phyloP scores from a whole-genome alignment of 1,139 yeast genomes.

The Geotrichum aggregatum region DNA sequence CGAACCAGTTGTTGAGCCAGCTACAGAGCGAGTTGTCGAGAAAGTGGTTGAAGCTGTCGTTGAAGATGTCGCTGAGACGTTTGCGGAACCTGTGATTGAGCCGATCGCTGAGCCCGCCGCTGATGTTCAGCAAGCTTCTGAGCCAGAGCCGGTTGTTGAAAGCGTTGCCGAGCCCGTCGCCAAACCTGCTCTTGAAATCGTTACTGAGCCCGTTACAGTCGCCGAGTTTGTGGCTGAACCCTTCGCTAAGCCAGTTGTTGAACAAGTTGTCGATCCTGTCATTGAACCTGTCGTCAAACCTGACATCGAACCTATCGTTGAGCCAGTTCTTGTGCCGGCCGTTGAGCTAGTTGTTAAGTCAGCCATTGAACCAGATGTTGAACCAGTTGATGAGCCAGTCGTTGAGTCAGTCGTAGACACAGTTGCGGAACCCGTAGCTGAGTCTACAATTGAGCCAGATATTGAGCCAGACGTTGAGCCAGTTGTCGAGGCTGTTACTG shows the following conservation, averaged over 20 bases:
- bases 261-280: not conserved
- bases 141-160: too few species aligned
- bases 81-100: too few species aligned
- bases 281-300: not conserved
- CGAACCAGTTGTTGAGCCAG: too few species aligned
- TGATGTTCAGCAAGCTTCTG: too few species aligned
- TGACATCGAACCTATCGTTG: not conserved
- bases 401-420: not conserved
- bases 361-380: not conserved
- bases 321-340: not conserved
- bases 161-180: too few species aligned
- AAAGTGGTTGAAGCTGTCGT: too few species aligned
- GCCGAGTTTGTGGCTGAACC: not conserved
- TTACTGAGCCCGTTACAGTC: too few species aligned
- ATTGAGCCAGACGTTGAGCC: not conserved
- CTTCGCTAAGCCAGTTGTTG: not conserved
- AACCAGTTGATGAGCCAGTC: not conserved
- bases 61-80: too few species aligned
- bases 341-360: constrained; percentile 1
- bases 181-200: not conserved
- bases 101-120: too few species aligned
- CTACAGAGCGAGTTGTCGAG: too few species aligned
- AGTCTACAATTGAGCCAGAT: not conserved
- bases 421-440: not conserved
- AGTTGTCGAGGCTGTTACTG: not conserved